Percentiles rank a stretch among this genome's conserved stretches.
phyloP scores from a whole-genome alignment of 345 rosid species.

The Moricandia arvensis region DNA sequence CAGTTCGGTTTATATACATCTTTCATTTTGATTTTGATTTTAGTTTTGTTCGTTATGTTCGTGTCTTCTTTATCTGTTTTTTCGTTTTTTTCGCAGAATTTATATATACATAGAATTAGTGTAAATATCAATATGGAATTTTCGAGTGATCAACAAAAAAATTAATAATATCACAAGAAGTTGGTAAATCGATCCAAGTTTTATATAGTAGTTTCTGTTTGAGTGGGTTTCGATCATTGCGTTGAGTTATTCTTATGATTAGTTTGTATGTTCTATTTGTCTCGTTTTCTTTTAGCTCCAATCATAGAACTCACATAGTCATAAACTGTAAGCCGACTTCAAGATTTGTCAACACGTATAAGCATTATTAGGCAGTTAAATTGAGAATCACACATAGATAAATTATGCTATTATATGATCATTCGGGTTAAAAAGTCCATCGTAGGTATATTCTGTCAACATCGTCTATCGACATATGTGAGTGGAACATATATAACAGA shows the following conservation, averaged over 20 bases:
- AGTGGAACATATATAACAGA: not conserved
- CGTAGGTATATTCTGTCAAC: not conserved
- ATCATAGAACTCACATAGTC: not conserved
- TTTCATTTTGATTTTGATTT: no score
- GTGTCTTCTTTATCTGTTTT: no score
- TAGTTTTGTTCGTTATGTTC: no score
- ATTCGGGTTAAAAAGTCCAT: not conserved
- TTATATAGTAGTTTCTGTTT: no score
- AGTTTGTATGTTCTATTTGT: slow-evolving; percentile 3
- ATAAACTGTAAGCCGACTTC: not conserved
- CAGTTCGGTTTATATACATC: no score
- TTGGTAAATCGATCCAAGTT: no score
- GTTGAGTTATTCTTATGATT: slow-evolving; percentile 11
- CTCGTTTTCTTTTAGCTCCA: not conserved
- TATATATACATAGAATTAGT: no score
- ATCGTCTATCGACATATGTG: not conserved
- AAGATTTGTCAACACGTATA: not conserved
- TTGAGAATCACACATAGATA: not conserved
- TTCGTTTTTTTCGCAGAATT: no score
- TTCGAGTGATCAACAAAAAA: no score
- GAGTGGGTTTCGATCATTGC: not conserved
- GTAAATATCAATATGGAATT: no score
- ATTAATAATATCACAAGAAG: no score
- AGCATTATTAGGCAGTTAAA: not conserved
- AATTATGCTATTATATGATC: not conserved